These are phyloP conservation scores for Galeopsis tetrahit DNA, from an alignment of 257 asterid genomes.

Conservation along the genomic window DNA sequence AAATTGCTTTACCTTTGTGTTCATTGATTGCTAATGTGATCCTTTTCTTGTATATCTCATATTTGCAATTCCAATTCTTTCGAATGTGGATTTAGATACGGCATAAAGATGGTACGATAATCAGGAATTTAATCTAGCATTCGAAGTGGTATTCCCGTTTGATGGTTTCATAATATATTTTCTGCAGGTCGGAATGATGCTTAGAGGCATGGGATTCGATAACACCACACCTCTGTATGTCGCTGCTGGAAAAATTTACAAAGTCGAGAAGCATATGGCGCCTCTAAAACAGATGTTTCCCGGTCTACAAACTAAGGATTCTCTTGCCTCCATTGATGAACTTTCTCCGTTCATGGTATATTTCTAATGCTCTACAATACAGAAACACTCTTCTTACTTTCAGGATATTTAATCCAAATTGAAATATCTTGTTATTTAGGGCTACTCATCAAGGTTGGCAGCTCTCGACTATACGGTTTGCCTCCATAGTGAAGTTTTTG, in stretches of 20 bases:
- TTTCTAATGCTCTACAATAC: neutral
- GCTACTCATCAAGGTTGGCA: conserved; percentile 94
- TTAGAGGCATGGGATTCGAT: conserved; percentile 97
- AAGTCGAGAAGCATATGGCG: conserved; percentile 87
- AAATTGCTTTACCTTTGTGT: neutral
- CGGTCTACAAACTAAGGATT: conserved; percentile 72
- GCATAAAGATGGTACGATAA: neutral
- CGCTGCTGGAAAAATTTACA: conserved; percentile 93
- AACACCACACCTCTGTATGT: conserved; percentile 84
- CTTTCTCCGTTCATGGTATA: conserved; percentile 81
- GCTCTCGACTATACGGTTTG: conserved; percentile 98
- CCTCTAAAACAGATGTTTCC: conserved; percentile 98
- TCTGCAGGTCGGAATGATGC: conserved; percentile 96
- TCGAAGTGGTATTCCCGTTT: neutral
- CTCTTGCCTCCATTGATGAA: conserved; percentile 78
- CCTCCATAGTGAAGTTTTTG: conserved; percentile 93
- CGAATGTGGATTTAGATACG: neutral
- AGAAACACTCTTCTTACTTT: neutral
- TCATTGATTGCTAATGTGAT: neutral
- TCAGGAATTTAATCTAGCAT: neutral
- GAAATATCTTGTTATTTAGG: conserved; percentile 51
- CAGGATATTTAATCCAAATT: neutral
- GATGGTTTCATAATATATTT: conserved; percentile 10
- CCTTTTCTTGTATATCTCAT: neutral
- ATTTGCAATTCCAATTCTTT: neutral